Evolutionary conservation across 2,329 filamentous ascomycete species (phyloP), one percentile per base, ranked within the genome.

Genomic region (Pseudocercospora fijiensis): DNA sequence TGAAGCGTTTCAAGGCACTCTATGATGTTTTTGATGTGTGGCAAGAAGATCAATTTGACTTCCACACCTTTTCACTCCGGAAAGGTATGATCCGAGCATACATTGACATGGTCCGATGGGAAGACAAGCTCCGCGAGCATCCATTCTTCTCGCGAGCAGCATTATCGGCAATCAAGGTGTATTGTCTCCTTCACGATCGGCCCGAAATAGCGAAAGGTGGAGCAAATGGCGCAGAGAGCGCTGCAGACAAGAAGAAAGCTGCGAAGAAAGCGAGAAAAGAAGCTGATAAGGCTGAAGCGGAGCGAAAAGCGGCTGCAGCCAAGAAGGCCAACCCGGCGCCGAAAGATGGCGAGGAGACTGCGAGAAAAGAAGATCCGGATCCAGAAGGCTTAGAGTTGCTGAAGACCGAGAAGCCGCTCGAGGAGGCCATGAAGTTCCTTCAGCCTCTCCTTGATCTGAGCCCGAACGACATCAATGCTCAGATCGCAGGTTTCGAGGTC

Each of bases 1-100:
- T 99, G 59, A 99, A 99, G 82, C 88, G 96, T 57, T 94, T 97
- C 78, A 91, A 93, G 69, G 84, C 91, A 22, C 86, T 99, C 62
- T 89, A 89, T 76, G 92, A 91, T 78, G 96, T 99, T 69, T 99
- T 99, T 73, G 94, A 98, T 69, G 88, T 92, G 20, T 99, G 95
- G 95, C 90, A 96, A 75, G 96, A 99, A 76, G 95, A 99, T 72
- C 95, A 99, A 74, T 97, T 98, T 73, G 95, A 99, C 76, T 99
- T 99, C 82, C 96, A 99, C 82, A 92, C 88, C 76, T 99, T 99
- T 78, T 97, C 92, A 20, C 82, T 99, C n/a, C 85, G 95, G 20
- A 99, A 98, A 78, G 96, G 96, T 13, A 94, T 96, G 82, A 91
- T 98, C 65, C 85, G 94, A 62, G 91, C 95, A 1, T 99, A 99